phyloP scores from a whole-genome alignment of 2,329 filamentous ascomycete genomes.

The Chrysosphaeria jannelii region DNA sequence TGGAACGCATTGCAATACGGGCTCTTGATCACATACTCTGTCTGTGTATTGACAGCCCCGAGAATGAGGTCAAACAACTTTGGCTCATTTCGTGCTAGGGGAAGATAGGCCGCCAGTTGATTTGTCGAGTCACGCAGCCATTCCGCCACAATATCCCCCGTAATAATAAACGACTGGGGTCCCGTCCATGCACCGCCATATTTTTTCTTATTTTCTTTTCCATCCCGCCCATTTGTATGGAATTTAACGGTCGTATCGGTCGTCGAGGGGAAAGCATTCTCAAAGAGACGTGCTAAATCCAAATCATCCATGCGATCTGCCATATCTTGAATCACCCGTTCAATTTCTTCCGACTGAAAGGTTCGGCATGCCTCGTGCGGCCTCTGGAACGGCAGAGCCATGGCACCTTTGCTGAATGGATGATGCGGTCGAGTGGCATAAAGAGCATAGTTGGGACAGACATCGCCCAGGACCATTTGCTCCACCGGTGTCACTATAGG shows the following conservation, averaged over 20 bases:
- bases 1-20: slow-evolving; percentile 75
- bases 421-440: slow-evolving; percentile 7
- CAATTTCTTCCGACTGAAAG: slow-evolving; percentile 38
- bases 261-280: slow-evolving; percentile 49
- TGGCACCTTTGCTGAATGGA: slow-evolving; percentile 8
- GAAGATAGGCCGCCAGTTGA: slow-evolving; percentile 31
- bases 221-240: slow-evolving; percentile 10
- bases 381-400: slow-evolving; percentile 12
- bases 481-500: too few relatives aligned
- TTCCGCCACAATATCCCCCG: slow-evolving; percentile 19
- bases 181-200: too few relatives aligned
- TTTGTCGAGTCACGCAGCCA: slow-evolving; percentile 53
- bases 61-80: slow-evolving; percentile 29
- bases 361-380: slow-evolving; percentile 38
- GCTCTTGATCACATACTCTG: slow-evolving; percentile 24
- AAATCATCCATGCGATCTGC: slow-evolving; percentile 8
- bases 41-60: slow-evolving; percentile 33
- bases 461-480: too few relatives aligned
- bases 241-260: slow-evolving; percentile 9
- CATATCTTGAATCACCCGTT: slow-evolving; percentile 26
- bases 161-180: slow-evolving; percentile 43
- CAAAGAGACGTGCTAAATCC: slow-evolving; percentile 43
- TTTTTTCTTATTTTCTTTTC: too few relatives aligned
- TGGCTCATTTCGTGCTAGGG: slow-evolving; percentile 13
- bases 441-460: slow-evolving; percentile 6